Conservation (phyloP, 2,329 filamentous ascomycete genomes). For the Fusarium sp. region DNA sequence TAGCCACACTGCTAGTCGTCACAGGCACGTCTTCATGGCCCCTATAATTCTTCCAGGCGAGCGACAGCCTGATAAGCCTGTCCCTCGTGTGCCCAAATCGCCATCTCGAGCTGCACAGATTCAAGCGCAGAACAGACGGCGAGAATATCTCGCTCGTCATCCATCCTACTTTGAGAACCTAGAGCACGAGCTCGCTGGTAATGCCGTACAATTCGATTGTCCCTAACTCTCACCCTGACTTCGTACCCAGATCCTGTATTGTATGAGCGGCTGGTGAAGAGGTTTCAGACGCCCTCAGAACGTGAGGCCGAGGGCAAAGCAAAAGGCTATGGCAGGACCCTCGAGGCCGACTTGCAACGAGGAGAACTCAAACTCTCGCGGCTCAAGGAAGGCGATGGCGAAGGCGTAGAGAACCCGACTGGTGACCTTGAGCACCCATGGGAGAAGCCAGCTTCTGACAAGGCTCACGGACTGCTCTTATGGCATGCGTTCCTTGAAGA, state of each 20-base stretch:
- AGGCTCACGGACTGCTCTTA: slow-evolving; percentile 74
- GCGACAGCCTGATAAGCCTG: slow-evolving; percentile 53
- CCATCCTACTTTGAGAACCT: slow-evolving; percentile 75
- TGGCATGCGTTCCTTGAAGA: slow-evolving; percentile 81
- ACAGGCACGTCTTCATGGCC: slow-evolving; percentile 26
- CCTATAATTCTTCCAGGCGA: slow-evolving; percentile 25
- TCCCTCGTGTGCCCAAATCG: slow-evolving; percentile 60
- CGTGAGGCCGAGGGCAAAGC: slow-evolving; percentile 77
- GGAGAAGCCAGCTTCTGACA: slow-evolving; percentile 53
- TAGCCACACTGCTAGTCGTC: not conserved
- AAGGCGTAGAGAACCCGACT: slow-evolving; percentile 15
- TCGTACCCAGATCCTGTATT: slow-evolving; percentile 75
- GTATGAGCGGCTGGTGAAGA: slow-evolving; percentile 83
- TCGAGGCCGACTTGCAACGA: slow-evolving; percentile 82
- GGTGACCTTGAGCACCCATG: slow-evolving; percentile 56
- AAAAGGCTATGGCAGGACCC: slow-evolving; percentile 82
- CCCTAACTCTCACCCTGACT: slow-evolving; percentile 18
- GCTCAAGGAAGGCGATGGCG: slow-evolving; percentile 37
- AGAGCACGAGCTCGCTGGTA: slow-evolving; percentile 69
- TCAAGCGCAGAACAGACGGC: slow-evolving; percentile 79
- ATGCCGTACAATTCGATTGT: not conserved
- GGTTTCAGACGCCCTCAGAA: slow-evolving; percentile 80
- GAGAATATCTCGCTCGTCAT: slow-evolving; percentile 79
- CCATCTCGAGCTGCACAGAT: slow-evolving; percentile 62
- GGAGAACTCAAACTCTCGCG: slow-evolving; percentile 81